These are phyloP conservation scores for Pseudocercospora crystallina DNA, from an alignment of 2,329 filamentous ascomycete genomes.

Conservation along the genomic window DNA sequence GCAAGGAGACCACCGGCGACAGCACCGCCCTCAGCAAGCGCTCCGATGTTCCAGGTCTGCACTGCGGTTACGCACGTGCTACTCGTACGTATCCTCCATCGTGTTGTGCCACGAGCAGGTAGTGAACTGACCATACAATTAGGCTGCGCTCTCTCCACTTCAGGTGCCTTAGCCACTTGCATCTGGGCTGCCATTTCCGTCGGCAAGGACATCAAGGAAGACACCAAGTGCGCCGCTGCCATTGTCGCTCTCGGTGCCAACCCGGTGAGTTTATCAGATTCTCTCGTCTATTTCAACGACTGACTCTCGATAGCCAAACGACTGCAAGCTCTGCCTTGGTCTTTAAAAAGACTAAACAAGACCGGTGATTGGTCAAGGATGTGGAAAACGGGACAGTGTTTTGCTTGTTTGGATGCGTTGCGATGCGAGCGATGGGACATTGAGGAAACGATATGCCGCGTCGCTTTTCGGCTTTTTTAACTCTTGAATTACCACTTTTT, in stretches of 20 bases:
- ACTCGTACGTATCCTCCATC: neutral
- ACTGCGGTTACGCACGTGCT: constrained; percentile 5
- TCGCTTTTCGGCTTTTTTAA: no score
- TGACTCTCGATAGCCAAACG: neutral
- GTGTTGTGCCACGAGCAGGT: no score
- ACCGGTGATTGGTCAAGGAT: neutral
- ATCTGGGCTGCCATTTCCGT: constrained; percentile 3
- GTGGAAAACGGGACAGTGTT: no score
- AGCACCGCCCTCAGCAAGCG: constrained; percentile 1
- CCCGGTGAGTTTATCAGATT: neutral
- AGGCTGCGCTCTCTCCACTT: constrained; percentile 4
- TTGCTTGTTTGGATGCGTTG: no score
- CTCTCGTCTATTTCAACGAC: no score
- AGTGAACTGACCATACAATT: no score
- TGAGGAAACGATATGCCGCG: no score
- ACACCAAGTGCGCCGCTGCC: constrained; percentile 2
- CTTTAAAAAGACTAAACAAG: no score
- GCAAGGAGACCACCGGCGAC: neutral
- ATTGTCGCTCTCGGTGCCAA: neutral
- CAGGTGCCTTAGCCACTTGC: constrained; percentile 1
- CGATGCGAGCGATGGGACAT: no score
- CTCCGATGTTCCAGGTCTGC: constrained; percentile 1
- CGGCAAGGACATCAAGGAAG: constrained; percentile 7
- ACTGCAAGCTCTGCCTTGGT: constrained; percentile 5
- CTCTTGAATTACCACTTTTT: no score